These are phyloP conservation scores for Kwoniella sp. DNA, from an alignment of 768 basidiomycete species.

Conservation along the genomic window DNA sequence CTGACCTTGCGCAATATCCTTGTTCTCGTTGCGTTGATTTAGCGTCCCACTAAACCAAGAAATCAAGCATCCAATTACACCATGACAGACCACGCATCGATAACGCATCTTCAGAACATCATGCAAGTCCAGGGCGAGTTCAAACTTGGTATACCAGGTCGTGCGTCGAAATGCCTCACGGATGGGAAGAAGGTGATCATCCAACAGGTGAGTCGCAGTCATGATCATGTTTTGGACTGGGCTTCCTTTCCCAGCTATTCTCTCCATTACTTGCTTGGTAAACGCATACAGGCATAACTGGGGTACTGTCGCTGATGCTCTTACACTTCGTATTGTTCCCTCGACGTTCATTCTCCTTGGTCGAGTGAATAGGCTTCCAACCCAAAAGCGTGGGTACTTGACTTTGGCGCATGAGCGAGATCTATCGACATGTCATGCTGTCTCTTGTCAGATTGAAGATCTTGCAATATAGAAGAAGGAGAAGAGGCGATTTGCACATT, in stretches of 20 bases:
- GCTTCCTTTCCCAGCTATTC: too few species aligned
- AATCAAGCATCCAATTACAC: not conserved
- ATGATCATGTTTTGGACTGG: too few species aligned
- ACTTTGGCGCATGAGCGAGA: not conserved
- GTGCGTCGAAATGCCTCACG: not conserved
- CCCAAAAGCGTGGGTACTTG: not conserved
- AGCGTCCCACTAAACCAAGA: not conserved
- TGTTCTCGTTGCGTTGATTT: too few species aligned
- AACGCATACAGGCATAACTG: too few species aligned
- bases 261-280: too few species aligned
- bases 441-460: too few species aligned
- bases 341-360: too few species aligned
- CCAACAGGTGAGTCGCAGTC: not conserved
- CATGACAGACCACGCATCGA: not conserved
- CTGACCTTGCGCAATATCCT: too few species aligned
- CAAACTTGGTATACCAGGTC: not conserved
- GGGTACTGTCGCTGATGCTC: too few species aligned
- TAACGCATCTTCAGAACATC: not conserved
- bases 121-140: not conserved
- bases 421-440: not conserved
- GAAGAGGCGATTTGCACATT: too few species aligned
- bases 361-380: not conserved
- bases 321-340: too few species aligned
- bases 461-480: too few species aligned
- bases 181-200: not conserved